These are phyloP conservation scores for Chloris gayana DNA, from an alignment of 176 grass and related monocot genomes.

Conservation along the genomic window DNA sequence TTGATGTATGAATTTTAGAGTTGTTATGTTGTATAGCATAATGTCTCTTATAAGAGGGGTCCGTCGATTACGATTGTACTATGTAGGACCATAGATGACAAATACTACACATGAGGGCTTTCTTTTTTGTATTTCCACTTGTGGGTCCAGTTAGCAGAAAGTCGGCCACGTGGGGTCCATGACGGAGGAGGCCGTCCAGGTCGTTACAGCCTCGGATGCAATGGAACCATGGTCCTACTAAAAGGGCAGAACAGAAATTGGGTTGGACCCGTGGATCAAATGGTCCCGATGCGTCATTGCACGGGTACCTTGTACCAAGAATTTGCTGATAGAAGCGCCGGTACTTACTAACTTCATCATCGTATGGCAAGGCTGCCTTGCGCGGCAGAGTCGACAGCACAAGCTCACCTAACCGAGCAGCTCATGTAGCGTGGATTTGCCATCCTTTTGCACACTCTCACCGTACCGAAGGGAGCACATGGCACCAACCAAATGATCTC, in stretches of 20 bases:
- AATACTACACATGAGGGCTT: background rate
- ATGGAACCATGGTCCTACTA: conserved; percentile 20
- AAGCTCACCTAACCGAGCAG: conserved; percentile 25
- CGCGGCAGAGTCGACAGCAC: conserved; percentile 25
- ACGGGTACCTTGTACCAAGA: conserved; percentile 19
- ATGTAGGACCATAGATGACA: background rate
- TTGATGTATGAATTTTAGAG: background rate
- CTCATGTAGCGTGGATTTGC: background rate
- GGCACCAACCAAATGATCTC: conserved; percentile 17
- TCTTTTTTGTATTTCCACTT: background rate
- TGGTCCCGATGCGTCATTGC: conserved; percentile 28
- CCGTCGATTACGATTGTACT: background rate
- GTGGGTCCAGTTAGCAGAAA: background rate
- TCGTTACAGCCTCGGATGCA: conserved; percentile 40
- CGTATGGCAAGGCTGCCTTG: background rate
- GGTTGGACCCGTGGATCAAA: background rate
- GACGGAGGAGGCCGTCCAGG: background rate
- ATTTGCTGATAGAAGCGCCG: conserved; percentile 19
- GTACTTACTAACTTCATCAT: background rate
- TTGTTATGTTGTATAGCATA: background rate
- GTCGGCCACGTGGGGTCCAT: background rate
- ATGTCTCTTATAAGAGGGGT: background rate
- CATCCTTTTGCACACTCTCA: background rate
- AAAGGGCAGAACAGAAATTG: conserved; percentile 13
- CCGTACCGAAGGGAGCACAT: conserved; percentile 25